Evolutionary conservation across 108 stramenopile species (phyloP).

Genomic region (Schizochytrium sp.): DNA sequence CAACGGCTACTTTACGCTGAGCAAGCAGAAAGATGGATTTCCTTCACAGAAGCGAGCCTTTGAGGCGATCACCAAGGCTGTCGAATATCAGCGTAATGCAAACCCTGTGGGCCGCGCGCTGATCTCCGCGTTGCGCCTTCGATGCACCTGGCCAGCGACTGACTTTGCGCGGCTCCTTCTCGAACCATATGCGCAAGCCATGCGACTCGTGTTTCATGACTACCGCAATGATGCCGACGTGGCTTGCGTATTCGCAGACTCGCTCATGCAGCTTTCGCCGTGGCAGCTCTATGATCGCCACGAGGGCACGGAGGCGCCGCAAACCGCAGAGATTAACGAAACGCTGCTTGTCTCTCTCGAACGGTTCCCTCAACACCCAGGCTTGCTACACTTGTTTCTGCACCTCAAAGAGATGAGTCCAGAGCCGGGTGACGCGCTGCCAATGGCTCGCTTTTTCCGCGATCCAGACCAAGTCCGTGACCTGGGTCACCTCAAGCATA

Average conservation of each 20-base stretch:
- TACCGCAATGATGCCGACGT: conserved; percentile 28
- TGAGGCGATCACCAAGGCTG: not conserved
- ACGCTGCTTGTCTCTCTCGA: not conserved
- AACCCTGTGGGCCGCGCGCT: conserved; percentile 24
- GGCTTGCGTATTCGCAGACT: conserved; percentile 26
- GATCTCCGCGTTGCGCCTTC: conserved; percentile 29
- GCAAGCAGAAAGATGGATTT: conserved; percentile 20
- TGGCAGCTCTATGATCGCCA: conserved; percentile 21
- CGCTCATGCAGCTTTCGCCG: conserved; percentile 32
- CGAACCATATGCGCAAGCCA: conserved; percentile 31
- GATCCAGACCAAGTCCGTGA: not conserved
- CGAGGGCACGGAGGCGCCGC: not conserved
- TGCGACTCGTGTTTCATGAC: conserved; percentile 17
- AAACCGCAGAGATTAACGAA: not conserved
- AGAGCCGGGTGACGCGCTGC: not conserved
- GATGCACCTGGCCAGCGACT: conserved; percentile 25
- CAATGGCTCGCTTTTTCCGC: not conserved
- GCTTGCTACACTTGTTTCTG: conserved; percentile 28
- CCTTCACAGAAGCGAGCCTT: conserved; percentile 19
- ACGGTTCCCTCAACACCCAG: conserved; percentile 23
- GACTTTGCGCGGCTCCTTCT: not conserved
- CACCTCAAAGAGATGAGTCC: conserved; percentile 38
- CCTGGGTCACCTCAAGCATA: conserved; percentile 32
- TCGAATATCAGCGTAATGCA: not conserved
- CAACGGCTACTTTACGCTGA: conserved; percentile 28